Percentiles rank a stretch among this genome's conserved stretches.
phyloP scores from a whole-genome alignment of 345 rosid species.

The Anacardium occidentale region DNA sequence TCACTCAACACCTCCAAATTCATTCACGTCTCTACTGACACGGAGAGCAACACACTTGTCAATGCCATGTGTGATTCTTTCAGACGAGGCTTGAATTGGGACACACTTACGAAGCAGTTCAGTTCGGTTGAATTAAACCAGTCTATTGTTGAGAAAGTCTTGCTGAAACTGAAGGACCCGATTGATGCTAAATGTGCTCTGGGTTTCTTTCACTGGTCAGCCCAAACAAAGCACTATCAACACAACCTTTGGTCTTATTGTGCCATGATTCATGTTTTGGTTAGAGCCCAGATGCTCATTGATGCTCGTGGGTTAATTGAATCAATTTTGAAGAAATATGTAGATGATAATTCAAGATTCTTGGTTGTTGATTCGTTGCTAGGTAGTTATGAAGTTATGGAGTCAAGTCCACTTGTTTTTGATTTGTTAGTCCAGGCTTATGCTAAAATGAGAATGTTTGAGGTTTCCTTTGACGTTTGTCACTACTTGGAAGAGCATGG shows the following conservation, averaged over 20 bases:
- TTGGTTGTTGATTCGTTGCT: constrained; percentile 51
- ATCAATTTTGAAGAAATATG: constrained; percentile 42
- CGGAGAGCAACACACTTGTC: constrained; percentile 17
- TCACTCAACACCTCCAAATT: constrained; percentile 2
- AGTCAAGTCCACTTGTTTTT: constrained; percentile 55
- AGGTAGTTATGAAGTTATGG: constrained; percentile 34
- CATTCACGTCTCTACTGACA: constrained; percentile 13
- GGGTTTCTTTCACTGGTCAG: constrained; percentile 78
- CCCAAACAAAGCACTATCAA: constrained; percentile 38
- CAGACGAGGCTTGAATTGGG: constrained; percentile 50
- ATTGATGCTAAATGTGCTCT: constrained; percentile 61
- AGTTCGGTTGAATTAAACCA: constrained; percentile 34
- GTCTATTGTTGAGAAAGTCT: constrained; percentile 40
- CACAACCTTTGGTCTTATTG: constrained; percentile 55
- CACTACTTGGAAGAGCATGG: constrained; percentile 46
- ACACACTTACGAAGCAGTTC: constrained; percentile 45
- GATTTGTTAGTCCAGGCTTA: constrained; percentile 65
- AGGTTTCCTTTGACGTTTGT: constrained; percentile 60
- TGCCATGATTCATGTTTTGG: constrained; percentile 54
- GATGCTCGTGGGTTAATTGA: constrained; percentile 70
- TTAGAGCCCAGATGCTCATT: constrained; percentile 43
- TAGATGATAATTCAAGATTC: constrained; percentile 22
- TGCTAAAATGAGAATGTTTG: constrained; percentile 58
- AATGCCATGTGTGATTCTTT: constrained; percentile 41
- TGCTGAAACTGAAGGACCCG: constrained; percentile 64